phyloP scores from a whole-genome alignment of 2,329 filamentous ascomycete species.

The Colletotrichum shisoi region DNA sequence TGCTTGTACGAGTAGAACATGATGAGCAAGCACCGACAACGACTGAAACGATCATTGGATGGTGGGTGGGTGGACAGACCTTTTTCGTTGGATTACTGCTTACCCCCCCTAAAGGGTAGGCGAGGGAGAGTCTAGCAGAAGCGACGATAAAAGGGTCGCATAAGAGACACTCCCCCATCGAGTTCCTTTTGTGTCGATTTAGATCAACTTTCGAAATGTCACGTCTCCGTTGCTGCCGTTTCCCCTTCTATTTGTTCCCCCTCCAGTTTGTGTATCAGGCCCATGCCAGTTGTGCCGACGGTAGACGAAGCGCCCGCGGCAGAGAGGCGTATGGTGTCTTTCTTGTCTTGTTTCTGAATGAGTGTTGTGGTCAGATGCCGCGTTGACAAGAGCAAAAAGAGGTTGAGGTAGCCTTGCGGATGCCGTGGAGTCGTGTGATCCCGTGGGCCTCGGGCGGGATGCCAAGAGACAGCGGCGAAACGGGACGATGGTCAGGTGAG shows the following conservation, averaged over 20 bases:
- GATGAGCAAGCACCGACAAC: slow-evolving; percentile 17
- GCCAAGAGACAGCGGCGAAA: slow-evolving; percentile 31
- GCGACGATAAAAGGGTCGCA: slow-evolving; percentile 21
- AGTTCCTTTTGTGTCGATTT: not conserved
- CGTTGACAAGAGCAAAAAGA: not conserved
- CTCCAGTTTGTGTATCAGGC: not conserved
- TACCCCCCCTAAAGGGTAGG: not conserved
- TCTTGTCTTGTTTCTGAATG: not conserved
- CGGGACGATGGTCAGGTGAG: slow-evolving; percentile 31
- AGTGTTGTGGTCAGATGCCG: not conserved
- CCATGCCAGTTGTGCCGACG: not conserved
- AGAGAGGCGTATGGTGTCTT: not conserved
- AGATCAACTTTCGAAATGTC: slow-evolving; percentile 21
- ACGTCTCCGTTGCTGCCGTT: slow-evolving; percentile 15
- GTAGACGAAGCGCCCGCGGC: not conserved
- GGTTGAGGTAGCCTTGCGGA: slow-evolving; percentile 24
- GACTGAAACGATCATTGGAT: slow-evolving; percentile 3
- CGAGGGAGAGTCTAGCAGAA: slow-evolving; percentile 10
- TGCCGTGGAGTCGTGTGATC: slow-evolving; percentile 17
- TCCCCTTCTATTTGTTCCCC: not conserved
- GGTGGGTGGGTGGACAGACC: slow-evolving; percentile 6
- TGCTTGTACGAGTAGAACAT: slow-evolving; percentile 31
- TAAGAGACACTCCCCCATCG: slow-evolving; percentile 6
- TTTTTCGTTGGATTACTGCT: not conserved
- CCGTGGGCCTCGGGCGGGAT: slow-evolving; percentile 3